A percentile compares a stretch with the other conserved stretches of the same genome.
Evolutionary conservation across 2,329 filamentous ascomycete species (phyloP).

Genomic region (Ophiostoma tasmaniense): DNA sequence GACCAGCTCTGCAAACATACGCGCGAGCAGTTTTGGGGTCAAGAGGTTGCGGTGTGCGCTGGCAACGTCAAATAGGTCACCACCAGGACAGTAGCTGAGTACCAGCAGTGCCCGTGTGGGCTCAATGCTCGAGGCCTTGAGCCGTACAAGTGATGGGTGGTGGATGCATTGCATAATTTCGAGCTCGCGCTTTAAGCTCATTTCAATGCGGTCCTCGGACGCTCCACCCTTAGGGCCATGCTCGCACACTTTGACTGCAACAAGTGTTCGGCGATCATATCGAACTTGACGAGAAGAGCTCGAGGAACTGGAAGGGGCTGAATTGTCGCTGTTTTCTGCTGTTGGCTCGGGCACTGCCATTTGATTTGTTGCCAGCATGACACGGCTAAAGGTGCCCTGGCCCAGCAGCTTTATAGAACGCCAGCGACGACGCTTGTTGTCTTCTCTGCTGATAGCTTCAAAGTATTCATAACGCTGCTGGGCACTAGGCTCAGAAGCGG

Average conservation of each 20-base stretch:
- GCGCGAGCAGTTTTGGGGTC: constrained; percentile 59
- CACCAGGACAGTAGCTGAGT: constrained; percentile 84
- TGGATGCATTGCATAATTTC: constrained; percentile 84
- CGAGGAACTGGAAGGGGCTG: constrained; percentile 28
- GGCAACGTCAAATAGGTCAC: constrained; percentile 89
- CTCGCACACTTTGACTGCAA: constrained; percentile 92
- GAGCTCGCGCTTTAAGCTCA: constrained; percentile 86
- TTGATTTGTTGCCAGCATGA: constrained; percentile 82
- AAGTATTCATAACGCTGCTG: constrained; percentile 53
- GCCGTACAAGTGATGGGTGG: constrained; percentile 81
- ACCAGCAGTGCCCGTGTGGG: constrained; percentile 75
- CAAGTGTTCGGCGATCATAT: constrained; percentile 67
- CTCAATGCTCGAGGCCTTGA: constrained; percentile 87
- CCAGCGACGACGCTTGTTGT: constrained; percentile 67
- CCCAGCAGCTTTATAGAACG: constrained; percentile 72
- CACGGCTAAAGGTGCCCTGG: constrained; percentile 91
- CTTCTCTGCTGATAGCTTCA: constrained; percentile 56
- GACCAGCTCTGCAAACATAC: constrained; percentile 85
- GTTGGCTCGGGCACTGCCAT: constrained; percentile 38
- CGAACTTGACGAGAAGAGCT: constrained; percentile 28
- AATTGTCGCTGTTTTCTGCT: constrained; percentile 29
- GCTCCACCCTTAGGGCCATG: constrained; percentile 90
- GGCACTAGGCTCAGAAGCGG: constrained; percentile 33
- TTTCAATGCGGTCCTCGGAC: constrained; percentile 85
- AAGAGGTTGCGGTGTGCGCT: constrained; percentile 62